A percentile compares a stretch with the other conserved stretches of the same genome.
Conservation (phyloP, 2,329 filamentous ascomycete species). For the Cladophialophora bantiana region DNA sequence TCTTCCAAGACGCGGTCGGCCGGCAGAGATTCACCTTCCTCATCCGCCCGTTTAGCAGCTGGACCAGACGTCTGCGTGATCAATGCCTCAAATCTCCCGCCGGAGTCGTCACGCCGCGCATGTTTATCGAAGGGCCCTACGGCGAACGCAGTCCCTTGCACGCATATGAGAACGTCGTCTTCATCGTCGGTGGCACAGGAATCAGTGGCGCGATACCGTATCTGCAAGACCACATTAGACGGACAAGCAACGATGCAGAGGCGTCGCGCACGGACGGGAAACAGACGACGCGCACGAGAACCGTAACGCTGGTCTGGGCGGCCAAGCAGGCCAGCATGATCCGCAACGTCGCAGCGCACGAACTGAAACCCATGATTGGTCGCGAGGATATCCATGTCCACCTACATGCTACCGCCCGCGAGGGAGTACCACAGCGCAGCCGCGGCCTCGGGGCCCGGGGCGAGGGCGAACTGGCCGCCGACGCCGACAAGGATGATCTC, state of each 20-base stretch:
- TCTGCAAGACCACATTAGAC: conserved; percentile 40
- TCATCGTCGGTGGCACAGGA: conserved; percentile 51
- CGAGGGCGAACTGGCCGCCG: not conserved
- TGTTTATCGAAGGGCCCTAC: conserved; percentile 61
- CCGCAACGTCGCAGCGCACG: conserved; percentile 40
- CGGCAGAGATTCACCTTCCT: conserved; percentile 55
- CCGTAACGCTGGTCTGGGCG: conserved; percentile 49
- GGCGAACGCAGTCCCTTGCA: conserved; percentile 53
- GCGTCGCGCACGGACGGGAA: not conserved
- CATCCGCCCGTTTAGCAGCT: conserved; percentile 60
- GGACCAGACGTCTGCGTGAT: conserved; percentile 56
- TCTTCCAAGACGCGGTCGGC: conserved; percentile 12
- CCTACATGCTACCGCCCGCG: conserved; percentile 43
- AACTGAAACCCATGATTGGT: conserved; percentile 42
- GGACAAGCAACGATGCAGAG: not conserved
- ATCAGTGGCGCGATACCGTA: conserved; percentile 57
- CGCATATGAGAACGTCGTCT: conserved; percentile 59
- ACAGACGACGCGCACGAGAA: conserved; percentile 35
- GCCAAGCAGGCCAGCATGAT: conserved; percentile 45
- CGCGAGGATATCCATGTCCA: conserved; percentile 45
- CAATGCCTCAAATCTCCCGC: conserved; percentile 44
- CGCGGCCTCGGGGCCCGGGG: not conserved
- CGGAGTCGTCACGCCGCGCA: conserved; percentile 42
- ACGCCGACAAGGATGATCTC: not conserved
- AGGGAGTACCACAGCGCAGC: not conserved